These are phyloP conservation scores for Geosmithia putterillii DNA, from an alignment of 2,329 filamentous ascomycete species.

Conservation along the genomic window DNA sequence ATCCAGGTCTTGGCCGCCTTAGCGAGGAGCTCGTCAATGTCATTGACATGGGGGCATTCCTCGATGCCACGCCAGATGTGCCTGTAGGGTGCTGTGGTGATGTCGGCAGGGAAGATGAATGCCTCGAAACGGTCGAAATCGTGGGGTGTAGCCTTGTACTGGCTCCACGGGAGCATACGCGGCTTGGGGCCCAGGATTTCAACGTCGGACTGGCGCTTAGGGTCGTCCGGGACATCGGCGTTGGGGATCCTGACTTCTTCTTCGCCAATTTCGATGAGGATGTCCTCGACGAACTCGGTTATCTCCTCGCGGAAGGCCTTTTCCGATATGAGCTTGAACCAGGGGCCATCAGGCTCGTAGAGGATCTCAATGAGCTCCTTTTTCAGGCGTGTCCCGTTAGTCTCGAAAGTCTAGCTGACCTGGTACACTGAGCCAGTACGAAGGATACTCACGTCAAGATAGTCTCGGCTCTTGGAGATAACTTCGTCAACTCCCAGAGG, in stretches of 20 bases:
- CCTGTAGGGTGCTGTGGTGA: not conserved
- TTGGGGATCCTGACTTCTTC: slow-evolving; percentile 4
- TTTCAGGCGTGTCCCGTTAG: not conserved
- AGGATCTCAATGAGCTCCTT: slow-evolving; percentile 15
- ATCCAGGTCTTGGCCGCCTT: not conserved
- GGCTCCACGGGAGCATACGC: not conserved
- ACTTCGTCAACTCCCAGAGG: slow-evolving; percentile 15
- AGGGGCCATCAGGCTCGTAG: slow-evolving; percentile 20
- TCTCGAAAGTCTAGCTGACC: slow-evolving; percentile 1
- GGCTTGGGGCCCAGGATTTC: not conserved
- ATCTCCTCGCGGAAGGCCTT: slow-evolving; percentile 5
- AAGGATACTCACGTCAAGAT: slow-evolving; percentile 6
- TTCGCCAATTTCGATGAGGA: slow-evolving; percentile 9
- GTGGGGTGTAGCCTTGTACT: not conserved
- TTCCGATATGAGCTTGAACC: slow-evolving; percentile 18
- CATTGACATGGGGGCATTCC: not conserved
- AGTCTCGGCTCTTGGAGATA: slow-evolving; percentile 5
- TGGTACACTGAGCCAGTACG: not conserved
- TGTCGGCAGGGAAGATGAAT: not conserved
- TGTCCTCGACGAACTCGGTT: slow-evolving; percentile 7
- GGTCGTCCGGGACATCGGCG: not conserved
- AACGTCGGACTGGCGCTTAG: not conserved
- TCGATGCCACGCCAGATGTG: not conserved
- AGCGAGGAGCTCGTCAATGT: not conserved
- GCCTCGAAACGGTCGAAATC: not conserved